phyloP scores from a whole-genome alignment of 805 yeast genomes.

The Dipodascopsis tothii region DNA sequence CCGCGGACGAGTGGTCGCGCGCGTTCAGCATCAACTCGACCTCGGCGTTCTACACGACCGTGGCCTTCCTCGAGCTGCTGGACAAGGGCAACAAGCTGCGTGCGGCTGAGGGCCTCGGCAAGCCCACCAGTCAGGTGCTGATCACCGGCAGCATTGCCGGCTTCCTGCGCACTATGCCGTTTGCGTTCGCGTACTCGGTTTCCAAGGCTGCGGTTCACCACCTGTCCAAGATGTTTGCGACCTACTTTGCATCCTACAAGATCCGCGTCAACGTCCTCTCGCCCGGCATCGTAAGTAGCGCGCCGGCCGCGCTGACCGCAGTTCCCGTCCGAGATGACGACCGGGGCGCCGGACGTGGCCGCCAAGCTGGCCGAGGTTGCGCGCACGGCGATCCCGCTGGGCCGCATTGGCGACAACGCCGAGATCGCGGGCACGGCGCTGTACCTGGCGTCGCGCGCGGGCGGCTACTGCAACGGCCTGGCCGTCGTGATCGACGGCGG shows the following conservation, averaged over 20 bases:
- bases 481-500: conserved; percentile 67
- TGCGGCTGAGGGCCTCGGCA: neutral
- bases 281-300: conserved; percentile 57
- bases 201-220: conserved; percentile 23
- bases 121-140: conserved; percentile 20
- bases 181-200: conserved; percentile 17
- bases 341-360: neutral
- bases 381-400: conserved; percentile 41
- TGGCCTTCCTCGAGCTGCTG: conserved; percentile 20
- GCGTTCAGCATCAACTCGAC: conserved; percentile 22
- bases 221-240: conserved; percentile 20
- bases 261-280: conserved; percentile 55
- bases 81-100: conserved; percentile 20
- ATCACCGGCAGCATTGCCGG: conserved; percentile 22
- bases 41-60: conserved; percentile 21
- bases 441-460: conserved; percentile 60
- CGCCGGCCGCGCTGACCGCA: no score
- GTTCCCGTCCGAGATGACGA: conserved; percentile 1
- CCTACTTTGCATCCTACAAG: conserved; percentile 29
- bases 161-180: conserved; percentile 17
- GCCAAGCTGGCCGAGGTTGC: no score
- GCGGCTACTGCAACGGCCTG: conserved; percentile 60
- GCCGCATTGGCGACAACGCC: conserved; percentile 57
- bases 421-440: conserved; percentile 65
- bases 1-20: conserved; percentile 18